These are phyloP conservation scores for Yarrowia yakushimensis DNA, from an alignment of 805 yeast species.

Conservation along the genomic window DNA sequence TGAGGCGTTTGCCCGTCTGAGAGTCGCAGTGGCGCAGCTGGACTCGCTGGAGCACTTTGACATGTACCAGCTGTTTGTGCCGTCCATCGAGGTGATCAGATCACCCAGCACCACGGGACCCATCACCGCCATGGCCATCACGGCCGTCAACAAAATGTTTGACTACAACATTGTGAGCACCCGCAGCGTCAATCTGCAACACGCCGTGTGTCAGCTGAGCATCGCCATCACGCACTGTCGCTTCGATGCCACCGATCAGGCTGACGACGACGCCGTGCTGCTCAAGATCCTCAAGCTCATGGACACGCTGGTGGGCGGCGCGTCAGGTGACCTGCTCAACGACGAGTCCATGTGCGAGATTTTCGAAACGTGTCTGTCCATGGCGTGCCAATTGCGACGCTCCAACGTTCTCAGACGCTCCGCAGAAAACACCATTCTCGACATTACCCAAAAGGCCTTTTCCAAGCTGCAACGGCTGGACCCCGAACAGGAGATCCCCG, in stretches of 20 bases:
- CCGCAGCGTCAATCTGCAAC: constrained; percentile 52
- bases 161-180: constrained; percentile 62
- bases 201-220: constrained; percentile 61
- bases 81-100: constrained; percentile 78
- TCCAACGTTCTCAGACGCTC: constrained; percentile 84
- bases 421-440: constrained; percentile 76
- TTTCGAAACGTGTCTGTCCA: constrained; percentile 82
- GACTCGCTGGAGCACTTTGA: constrained; percentile 55
- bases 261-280: constrained; percentile 86
- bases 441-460: constrained; percentile 68
- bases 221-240: constrained; percentile 87
- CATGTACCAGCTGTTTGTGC: constrained; percentile 72
- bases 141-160: constrained; percentile 69
- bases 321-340: constrained; percentile 60
- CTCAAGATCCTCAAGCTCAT: constrained; percentile 75
- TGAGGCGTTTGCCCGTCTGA: constrained; percentile 73
- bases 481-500: constrained; percentile 42
- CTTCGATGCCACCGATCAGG: constrained; percentile 91
- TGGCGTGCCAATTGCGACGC: constrained; percentile 89
- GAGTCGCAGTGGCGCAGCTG: constrained; percentile 63
- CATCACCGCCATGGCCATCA: constrained; percentile 77
- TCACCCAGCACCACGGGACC: constrained; percentile 82
- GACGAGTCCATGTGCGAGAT: constrained; percentile 85
- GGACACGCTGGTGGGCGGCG: constrained; percentile 63
- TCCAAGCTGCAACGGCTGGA: constrained; percentile 54